These are phyloP conservation scores for Aegilops tauschii DNA, from an alignment of 176 grass and related monocot species.

Conservation along the genomic window DNA sequence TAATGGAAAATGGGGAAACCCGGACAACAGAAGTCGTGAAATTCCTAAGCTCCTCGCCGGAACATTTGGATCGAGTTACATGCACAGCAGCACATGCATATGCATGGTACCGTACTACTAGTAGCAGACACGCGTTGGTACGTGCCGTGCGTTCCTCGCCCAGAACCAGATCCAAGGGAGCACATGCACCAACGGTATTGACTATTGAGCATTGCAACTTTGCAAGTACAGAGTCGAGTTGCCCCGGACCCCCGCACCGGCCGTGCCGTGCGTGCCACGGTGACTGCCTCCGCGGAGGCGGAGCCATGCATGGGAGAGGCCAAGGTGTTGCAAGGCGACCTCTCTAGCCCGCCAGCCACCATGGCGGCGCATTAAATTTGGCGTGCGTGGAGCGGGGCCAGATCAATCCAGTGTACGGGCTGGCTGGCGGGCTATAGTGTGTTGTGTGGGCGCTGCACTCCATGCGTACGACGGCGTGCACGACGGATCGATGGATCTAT, in stretches of 20 bases:
- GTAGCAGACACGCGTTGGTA: no score
- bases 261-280: neutral
- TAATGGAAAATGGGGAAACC: no score
- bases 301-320: neutral
- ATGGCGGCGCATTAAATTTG: conserved; percentile 44
- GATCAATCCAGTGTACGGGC: neutral
- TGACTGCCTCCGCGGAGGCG: no score
- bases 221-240: neutral
- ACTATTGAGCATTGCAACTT: neutral
- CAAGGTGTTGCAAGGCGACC: neutral
- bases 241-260: neutral
- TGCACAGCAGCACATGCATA: no score
- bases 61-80: no score
- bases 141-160: no score
- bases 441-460: neutral
- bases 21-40: no score
- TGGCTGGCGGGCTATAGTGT: neutral
- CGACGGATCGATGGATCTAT: neutral
- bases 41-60: no score
- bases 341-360: neutral
- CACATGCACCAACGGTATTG: neutral
- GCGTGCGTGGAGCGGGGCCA: neutral
- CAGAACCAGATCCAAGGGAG: no score
- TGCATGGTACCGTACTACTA: no score
- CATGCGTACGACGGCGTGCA: neutral